Conservation (phyloP, 2,329 filamentous ascomycete genomes). For the Rutstroemia sp. region DNA sequence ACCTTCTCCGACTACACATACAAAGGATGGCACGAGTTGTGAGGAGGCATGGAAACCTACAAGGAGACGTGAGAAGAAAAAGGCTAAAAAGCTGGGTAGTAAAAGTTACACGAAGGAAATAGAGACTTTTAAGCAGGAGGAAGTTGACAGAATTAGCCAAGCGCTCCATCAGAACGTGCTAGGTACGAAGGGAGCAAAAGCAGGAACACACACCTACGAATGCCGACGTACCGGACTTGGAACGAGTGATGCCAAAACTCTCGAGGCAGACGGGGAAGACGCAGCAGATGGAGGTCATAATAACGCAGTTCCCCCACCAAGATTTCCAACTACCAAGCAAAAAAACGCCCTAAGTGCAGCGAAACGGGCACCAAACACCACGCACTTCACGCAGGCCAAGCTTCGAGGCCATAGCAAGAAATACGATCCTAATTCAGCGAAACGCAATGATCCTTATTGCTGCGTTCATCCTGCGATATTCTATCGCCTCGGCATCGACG, state of each 20-base stretch:
- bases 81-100: conserved; percentile 19
- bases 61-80: conserved; percentile 22
- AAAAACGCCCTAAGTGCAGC: conserved; percentile 15
- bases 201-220: conserved; percentile 19
- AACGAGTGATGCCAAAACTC: neutral
- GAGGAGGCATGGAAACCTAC: conserved; percentile 6
- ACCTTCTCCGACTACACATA: conserved; percentile 14
- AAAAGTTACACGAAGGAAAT: conserved; percentile 4
- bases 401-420: conserved; percentile 17
- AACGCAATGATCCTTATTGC: conserved; percentile 14
- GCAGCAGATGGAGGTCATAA: neutral
- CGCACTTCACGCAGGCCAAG: conserved; percentile 14
- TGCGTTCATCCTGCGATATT: conserved; percentile 24
- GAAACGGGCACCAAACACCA: conserved; percentile 14
- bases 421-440: conserved; percentile 7
- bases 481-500: conserved; percentile 22
- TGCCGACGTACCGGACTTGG: neutral
- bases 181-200: too few species aligned
- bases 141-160: conserved; percentile 24
- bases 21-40: conserved; percentile 14
- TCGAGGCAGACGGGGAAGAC: neutral
- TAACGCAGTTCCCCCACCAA: neutral
- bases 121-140: conserved; percentile 21
- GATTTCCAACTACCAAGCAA: conserved; percentile 15
- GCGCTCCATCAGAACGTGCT: neutral